Base-by-base conservation (phyloP, 2,329 filamentous ascomycete genomes). In the Diatrype stigma region DNA sequence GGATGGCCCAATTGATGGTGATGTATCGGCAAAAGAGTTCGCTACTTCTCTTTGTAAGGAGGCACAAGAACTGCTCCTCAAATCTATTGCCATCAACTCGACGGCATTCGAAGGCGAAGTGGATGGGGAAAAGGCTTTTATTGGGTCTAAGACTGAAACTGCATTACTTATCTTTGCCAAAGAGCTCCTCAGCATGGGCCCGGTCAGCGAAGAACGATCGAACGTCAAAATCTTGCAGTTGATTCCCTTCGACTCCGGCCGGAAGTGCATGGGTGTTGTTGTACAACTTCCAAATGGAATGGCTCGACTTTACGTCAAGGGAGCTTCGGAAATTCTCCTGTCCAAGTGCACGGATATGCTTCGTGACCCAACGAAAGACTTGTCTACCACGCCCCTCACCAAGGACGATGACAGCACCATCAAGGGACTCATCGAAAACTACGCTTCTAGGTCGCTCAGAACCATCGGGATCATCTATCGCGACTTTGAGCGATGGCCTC, bases 401-500 rank as follows among this genome's bases (percentile, higher is more conserved):
- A 67, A 73, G 22, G 76, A 80, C 42, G 81, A 85, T 57, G 73
- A 74, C 48, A 70, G 79, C 54, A 77, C 71, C 7, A 66, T 96
- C 56, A 80, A 81, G 57, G 72, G 77, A 21, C 75, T 90, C 45
- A 95, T 96, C 59, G 82, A 85, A 55, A 80, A 78, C 45, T 96
- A 96, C 65, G 91, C 91, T 10, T 83, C 81, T 23, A 80, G 86
- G 17, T 95, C 90, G 7, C 77, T 96, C 30, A 83, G 91, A 56
- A 95, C 91, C 1, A 95, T 96, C 59, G 89, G 86, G 42, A 80
- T 96, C 56, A 77, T 90, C 48, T 95, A 90, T 70, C 86, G 85
- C 50, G 91, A 96, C 60, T 96, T 94, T 58, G 81, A 89, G 22
- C 80, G 81, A 48, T 96, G 91, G 91, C 91, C 92, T 30, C 90